phyloP scores from a whole-genome alignment of 176 grass and related monocot genomes.

The Oryza officinalis region DNA sequence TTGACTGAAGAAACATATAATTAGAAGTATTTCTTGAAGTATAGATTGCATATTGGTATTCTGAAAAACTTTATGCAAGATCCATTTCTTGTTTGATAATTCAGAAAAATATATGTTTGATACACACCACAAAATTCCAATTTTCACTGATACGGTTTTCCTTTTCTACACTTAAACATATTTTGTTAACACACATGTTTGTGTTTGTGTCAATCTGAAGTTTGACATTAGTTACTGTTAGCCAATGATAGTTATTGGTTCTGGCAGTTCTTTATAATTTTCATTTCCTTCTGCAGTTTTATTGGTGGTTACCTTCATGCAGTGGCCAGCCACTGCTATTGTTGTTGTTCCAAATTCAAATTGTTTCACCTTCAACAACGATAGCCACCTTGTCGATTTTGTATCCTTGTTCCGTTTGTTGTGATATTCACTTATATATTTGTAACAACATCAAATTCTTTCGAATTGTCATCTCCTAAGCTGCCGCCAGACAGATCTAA shows the following conservation, averaged over 20 bases:
- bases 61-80: constrained; percentile 3
- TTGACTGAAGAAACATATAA: not conserved
- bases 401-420: constrained; percentile 71
- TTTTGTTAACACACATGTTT: not conserved
- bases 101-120: not conserved
- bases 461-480: constrained; percentile 55
- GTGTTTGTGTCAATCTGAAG: not conserved
- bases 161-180: not conserved
- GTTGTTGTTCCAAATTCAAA: constrained; percentile 68
- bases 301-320: constrained; percentile 37
- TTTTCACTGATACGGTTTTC: not conserved
- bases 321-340: constrained; percentile 26
- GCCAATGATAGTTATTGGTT: not conserved
- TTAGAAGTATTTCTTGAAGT: not conserved
- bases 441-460: constrained; percentile 33
- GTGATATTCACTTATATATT: constrained; percentile 2
- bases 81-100: constrained; percentile 15
- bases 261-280: constrained; percentile 21
- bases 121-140: not conserved
- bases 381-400: constrained; percentile 86
- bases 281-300: constrained; percentile 37
- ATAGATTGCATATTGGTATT: not conserved
- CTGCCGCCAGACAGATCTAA: constrained; percentile 66
- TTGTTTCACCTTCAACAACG: constrained; percentile 80
- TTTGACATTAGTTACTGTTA: not conserved